phyloP scores from a whole-genome alignment of 2,329 filamentous ascomycete species.

The Trichophyton verrucosum region DNA sequence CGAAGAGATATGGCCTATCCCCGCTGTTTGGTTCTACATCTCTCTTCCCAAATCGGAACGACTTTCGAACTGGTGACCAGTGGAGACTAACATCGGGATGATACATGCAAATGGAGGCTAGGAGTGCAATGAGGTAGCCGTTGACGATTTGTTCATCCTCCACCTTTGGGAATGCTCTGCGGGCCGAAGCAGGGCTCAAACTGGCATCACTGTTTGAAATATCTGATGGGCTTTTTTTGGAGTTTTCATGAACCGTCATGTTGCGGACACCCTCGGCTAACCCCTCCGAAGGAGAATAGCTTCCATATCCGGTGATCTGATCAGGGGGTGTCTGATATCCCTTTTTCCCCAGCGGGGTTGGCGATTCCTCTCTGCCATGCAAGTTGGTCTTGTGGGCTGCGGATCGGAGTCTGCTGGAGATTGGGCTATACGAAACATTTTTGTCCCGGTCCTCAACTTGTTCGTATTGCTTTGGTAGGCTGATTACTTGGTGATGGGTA shows the following conservation, averaged over 20 bases:
- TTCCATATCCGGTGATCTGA: background rate
- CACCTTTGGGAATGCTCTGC: background rate
- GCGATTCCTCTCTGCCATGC: background rate
- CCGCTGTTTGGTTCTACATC: background rate
- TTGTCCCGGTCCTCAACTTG: background rate
- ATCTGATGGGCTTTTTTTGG: background rate
- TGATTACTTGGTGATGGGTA: background rate
- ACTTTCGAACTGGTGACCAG: conserved; percentile 1
- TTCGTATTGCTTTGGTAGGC: background rate
- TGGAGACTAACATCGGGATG: background rate
- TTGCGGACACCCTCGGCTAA: background rate
- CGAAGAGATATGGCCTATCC: background rate
- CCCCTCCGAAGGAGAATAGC: background rate
- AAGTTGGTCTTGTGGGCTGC: background rate
- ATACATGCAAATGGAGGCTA: background rate
- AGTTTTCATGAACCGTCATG: background rate
- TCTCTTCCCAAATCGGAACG: background rate
- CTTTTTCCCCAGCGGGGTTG: background rate
- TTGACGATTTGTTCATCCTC: conserved; percentile 5
- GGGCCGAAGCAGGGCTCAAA: background rate
- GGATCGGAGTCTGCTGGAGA: background rate
- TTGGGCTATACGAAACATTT: background rate
- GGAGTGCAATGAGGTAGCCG: background rate
- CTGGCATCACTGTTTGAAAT: background rate
- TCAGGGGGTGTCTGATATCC: background rate